phyloP scores from a whole-genome alignment of 2,329 filamentous ascomycete genomes.

The Cadophora luteo-olivacea region DNA sequence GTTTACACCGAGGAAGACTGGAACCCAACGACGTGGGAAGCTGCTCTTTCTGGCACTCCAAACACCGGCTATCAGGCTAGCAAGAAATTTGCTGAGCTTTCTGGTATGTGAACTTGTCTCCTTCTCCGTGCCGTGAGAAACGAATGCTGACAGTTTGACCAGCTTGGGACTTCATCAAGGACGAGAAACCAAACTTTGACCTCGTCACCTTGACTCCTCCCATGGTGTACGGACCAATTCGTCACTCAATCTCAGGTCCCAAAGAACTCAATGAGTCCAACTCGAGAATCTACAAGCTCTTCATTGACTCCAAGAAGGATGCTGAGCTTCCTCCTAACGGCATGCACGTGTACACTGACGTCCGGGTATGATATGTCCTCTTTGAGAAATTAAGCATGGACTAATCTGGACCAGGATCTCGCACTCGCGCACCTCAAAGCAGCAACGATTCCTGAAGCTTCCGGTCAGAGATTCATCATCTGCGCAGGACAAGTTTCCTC shows the following conservation, averaged over 20 bases:
- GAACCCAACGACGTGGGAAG: slow-evolving; percentile 59
- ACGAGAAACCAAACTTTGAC: slow-evolving; percentile 60
- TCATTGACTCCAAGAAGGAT: slow-evolving; percentile 60
- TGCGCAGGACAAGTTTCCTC: slow-evolving; percentile 65
- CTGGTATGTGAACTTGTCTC: slow-evolving; percentile 41
- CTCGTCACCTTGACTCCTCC: slow-evolving; percentile 66
- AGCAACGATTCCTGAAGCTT: slow-evolving; percentile 59
- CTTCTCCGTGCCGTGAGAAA: background rate
- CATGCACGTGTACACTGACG: slow-evolving; percentile 60
- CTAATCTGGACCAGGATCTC: slow-evolving; percentile 59
- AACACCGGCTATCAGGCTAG: slow-evolving; percentile 56
- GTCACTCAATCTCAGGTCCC: slow-evolving; percentile 65
- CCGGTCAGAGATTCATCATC: slow-evolving; percentile 66
- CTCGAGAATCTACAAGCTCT: slow-evolving; percentile 57
- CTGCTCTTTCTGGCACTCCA: slow-evolving; percentile 40
- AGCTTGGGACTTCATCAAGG: slow-evolving; percentile 66
- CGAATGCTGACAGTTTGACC: slow-evolving; percentile 35
- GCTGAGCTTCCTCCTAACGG: slow-evolving; percentile 50
- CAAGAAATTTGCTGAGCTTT: slow-evolving; percentile 70
- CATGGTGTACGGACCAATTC: slow-evolving; percentile 66
- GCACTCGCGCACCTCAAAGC: slow-evolving; percentile 67
- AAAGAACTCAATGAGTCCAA: slow-evolving; percentile 74
- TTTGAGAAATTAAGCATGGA: background rate
- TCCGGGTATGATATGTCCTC: slow-evolving; percentile 25
- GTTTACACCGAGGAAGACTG: slow-evolving; percentile 58